Evolutionary conservation across 1,284 basidiomycete species (phyloP).

Genomic region (Rhodotorula mucilaginosa): DNA sequence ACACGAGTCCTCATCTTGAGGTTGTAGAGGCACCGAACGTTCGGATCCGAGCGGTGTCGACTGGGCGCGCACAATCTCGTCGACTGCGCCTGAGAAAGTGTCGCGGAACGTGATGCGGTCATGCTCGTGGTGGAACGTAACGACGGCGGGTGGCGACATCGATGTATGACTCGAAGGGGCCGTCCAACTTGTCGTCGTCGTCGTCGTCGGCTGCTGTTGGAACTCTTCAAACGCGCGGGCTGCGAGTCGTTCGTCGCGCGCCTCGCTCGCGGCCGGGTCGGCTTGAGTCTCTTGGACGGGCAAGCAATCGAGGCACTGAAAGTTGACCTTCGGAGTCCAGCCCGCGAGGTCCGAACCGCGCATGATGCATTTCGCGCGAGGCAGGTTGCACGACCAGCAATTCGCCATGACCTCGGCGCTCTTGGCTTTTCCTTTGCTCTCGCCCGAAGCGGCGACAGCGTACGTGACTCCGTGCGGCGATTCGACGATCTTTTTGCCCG

Average conservation of each 20-base stretch:
- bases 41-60: background rate
- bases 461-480: slow-evolving; percentile 17
- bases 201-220: background rate
- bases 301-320: slow-evolving; percentile 23
- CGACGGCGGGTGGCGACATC: background rate
- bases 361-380: slow-evolving; percentile 15
- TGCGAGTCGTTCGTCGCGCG: slow-evolving; percentile 7
- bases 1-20: too few species aligned
- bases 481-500: slow-evolving; percentile 16
- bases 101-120: slow-evolving; percentile 15
- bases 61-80: slow-evolving; percentile 9
- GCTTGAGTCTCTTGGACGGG: background rate
- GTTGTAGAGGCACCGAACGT: background rate
- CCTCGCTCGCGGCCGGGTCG: background rate
- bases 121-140: background rate
- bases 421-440: slow-evolving; percentile 15
- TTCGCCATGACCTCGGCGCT: slow-evolving; percentile 4
- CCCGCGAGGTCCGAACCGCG: slow-evolving; percentile 19
- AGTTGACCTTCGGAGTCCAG: slow-evolving; percentile 15
- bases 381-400: slow-evolving; percentile 13
- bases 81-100: slow-evolving; percentile 20
- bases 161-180: too few species aligned
- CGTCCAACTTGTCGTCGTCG: background rate
- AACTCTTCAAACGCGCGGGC: slow-evolving; percentile 6
- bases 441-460: slow-evolving; percentile 6